These are phyloP conservation scores for Talaromyces sp. DNA, from an alignment of 2,329 filamentous ascomycete genomes.

Conservation along the genomic window DNA sequence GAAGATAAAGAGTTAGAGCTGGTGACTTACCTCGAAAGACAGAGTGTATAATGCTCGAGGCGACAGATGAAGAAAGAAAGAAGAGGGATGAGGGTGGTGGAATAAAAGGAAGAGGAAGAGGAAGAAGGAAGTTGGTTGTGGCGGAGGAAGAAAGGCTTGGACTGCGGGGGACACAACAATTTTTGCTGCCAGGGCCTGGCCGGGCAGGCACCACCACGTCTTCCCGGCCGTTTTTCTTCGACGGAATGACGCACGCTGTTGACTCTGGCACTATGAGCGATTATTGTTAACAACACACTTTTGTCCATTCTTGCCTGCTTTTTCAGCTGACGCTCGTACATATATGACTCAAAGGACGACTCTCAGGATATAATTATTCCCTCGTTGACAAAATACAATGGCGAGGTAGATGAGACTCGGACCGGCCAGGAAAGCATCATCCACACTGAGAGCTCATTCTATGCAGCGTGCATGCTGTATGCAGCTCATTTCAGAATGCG, in stretches of 20 bases:
- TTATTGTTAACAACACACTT: not conserved
- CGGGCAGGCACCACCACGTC: not conserved
- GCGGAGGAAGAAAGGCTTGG: not conserved
- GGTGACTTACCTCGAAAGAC: not conserved
- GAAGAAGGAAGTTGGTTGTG: not conserved
- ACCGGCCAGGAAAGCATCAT: not conserved
- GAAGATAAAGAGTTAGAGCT: not conserved
- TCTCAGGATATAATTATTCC: not conserved
- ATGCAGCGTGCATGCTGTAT: not conserved
- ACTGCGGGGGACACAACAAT: slow-evolving; percentile 1
- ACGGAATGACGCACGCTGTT: slow-evolving; percentile 1
- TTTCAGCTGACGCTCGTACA: not conserved
- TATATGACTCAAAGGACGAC: not conserved
- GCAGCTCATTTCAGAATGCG: not conserved
- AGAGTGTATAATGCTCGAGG: not conserved
- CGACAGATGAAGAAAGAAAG: not conserved
- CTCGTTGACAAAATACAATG: not conserved
- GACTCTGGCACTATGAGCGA: not conserved
- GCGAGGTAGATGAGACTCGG: not conserved
- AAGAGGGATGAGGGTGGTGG: not conserved
- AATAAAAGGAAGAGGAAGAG: slow-evolving; percentile 1
- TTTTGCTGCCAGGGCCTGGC: not conserved
- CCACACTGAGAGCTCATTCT: not conserved
- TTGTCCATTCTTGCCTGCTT: not conserved
- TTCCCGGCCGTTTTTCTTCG: not conserved